Conservation (phyloP, 2,329 filamentous ascomycete genomes). For the Venturia nashicola region DNA sequence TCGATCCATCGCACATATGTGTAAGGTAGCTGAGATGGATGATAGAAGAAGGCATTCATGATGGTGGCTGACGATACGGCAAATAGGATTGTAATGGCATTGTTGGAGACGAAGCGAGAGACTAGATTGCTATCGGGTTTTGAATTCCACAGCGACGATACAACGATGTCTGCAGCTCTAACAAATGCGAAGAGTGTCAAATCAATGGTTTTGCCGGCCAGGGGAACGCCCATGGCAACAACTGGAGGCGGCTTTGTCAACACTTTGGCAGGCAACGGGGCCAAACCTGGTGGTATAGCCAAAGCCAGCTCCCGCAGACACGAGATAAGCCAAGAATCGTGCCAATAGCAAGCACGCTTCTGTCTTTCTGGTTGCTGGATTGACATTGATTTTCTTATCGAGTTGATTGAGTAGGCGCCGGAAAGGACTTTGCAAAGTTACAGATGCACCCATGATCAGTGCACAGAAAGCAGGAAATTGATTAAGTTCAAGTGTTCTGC, state of each 20-base stretch:
- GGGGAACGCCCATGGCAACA: constrained; percentile 11
- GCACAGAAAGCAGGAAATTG: constrained; percentile 42
- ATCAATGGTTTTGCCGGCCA: constrained; percentile 66
- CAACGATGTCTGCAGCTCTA: constrained; percentile 59
- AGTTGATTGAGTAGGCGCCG: constrained; percentile 5
- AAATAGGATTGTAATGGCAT: constrained; percentile 60
- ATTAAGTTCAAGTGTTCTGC: constrained; percentile 28
- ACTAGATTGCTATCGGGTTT: constrained; percentile 19
- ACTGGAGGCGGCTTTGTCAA: constrained; percentile 14
- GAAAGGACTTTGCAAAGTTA: constrained; percentile 28
- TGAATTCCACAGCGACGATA: constrained; percentile 44
- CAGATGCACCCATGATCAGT: constrained; percentile 38
- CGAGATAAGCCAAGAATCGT: constrained; percentile 32
- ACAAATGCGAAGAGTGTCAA: constrained; percentile 67
- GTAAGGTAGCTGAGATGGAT: constrained; percentile 54
- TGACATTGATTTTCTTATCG: constrained; percentile 7
- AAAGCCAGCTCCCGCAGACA: constrained; percentile 39
- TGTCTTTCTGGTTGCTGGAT: not conserved
- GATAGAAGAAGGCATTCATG: constrained; percentile 86
- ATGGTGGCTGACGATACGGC: constrained; percentile 59
- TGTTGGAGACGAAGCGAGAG: constrained; percentile 19
- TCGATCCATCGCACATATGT: constrained; percentile 75
- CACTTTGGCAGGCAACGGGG: constrained; percentile 6
- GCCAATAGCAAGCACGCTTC: constrained; percentile 11
- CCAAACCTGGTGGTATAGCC: constrained; percentile 9